phyloP scores from a whole-genome alignment of 2,329 filamentous ascomycete genomes.

The Gnomoniopsis sp. region DNA sequence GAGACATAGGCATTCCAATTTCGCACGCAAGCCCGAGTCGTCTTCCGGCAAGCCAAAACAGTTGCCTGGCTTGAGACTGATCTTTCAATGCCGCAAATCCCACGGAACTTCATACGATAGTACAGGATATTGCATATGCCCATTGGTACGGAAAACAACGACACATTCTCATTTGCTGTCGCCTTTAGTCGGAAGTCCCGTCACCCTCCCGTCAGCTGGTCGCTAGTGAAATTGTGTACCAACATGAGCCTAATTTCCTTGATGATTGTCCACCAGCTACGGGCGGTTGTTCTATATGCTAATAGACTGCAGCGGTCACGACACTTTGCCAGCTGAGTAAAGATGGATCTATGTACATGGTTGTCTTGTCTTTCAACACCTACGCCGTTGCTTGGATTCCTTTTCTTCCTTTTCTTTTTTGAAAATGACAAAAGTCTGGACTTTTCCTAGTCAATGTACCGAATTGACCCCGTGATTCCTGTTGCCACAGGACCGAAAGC shows the following conservation, averaged over 20 bases:
- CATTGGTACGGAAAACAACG: no score
- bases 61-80: no score
- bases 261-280: not conserved
- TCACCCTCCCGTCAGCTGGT: not conserved
- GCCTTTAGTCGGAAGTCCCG: not conserved
- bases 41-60: no score
- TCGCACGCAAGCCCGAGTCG: no score
- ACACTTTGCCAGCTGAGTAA: not conserved
- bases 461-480: not conserved
- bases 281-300: not conserved
- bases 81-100: no score
- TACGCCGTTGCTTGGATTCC: not conserved
- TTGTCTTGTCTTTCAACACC: not conserved
- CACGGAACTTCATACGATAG: no score
- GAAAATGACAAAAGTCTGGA: not conserved
- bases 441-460: not conserved
- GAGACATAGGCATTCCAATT: no score
- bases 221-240: not conserved
- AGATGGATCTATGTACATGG: not conserved
- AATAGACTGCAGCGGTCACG: not conserved
- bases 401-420: not conserved
- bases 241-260: not conserved
- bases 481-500: not conserved
- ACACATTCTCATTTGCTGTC: not conserved
- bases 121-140: no score